phyloP scores from a whole-genome alignment of 2,329 filamentous ascomycete genomes.

The Penicillium italicum region DNA sequence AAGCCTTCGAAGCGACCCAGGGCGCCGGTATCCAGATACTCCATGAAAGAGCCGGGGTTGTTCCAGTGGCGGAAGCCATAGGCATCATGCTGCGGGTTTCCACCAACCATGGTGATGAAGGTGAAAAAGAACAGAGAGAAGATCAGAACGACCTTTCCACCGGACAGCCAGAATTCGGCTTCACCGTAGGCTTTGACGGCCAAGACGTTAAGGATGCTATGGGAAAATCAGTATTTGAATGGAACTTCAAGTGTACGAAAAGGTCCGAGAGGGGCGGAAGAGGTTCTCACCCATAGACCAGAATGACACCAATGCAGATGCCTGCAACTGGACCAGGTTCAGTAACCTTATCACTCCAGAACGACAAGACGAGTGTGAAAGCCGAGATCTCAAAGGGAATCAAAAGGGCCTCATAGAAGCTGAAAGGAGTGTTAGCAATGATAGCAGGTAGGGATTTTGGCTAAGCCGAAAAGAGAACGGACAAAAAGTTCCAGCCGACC shows the following conservation, averaged over 20 bases:
- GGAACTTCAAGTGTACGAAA: background rate
- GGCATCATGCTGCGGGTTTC: constrained; percentile 65
- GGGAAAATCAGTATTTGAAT: background rate
- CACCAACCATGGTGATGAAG: constrained; percentile 75
- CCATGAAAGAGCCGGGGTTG: constrained; percentile 62
- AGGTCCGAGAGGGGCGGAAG: background rate
- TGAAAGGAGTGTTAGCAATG: constrained; percentile 3
- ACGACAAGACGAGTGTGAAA: constrained; percentile 41
- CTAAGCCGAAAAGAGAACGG: background rate
- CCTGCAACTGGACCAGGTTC: constrained; percentile 34
- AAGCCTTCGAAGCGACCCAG: constrained; percentile 55
- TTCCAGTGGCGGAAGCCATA: constrained; percentile 67
- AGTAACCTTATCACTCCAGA: constrained; percentile 33
- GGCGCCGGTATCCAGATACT: constrained; percentile 57
- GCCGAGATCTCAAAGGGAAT: constrained; percentile 45
- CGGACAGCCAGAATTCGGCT: constrained; percentile 49
- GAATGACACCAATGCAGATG: constrained; percentile 28
- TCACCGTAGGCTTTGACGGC: constrained; percentile 69
- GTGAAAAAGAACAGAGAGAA: constrained; percentile 68
- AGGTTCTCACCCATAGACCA: constrained; percentile 26
- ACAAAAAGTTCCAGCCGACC: constrained; percentile 49
- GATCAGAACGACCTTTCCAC: constrained; percentile 65
- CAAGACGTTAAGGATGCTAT: constrained; percentile 60
- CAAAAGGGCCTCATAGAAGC: constrained; percentile 40
- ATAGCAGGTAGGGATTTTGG: background rate